These are phyloP conservation scores for Moesziomyces aphidis DNA, from an alignment of 1,284 basidiomycete species.

Conservation along the genomic window DNA sequence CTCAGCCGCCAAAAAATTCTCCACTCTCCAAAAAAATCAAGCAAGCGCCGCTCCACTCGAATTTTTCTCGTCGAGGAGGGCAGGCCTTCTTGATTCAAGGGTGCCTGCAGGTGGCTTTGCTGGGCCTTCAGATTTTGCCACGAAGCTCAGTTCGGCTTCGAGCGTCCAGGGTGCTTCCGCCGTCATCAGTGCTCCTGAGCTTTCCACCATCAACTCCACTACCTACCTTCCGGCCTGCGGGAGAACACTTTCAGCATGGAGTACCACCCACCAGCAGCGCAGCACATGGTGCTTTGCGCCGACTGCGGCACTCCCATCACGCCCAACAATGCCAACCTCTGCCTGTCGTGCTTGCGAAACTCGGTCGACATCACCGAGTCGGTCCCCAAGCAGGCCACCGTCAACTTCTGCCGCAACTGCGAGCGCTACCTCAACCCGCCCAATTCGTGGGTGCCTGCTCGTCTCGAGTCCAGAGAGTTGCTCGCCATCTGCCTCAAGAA, in stretches of 20 bases:
- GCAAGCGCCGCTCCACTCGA: neutral
- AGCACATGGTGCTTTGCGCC: constrained; percentile 68
- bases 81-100: neutral
- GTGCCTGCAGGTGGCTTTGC: neutral
- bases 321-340: constrained; percentile 95
- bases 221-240: neutral
- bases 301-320: constrained; percentile 86
- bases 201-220: neutral
- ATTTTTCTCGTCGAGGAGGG: neutral
- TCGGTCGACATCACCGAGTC: constrained; percentile 97
- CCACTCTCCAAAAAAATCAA: constrained; percentile 19
- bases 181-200: neutral
- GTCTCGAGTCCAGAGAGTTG: constrained; percentile 91
- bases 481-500: constrained; percentile 82
- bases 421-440: constrained; percentile 95
- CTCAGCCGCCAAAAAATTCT: constrained; percentile 26
- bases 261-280: constrained; percentile 59
- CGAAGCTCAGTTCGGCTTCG: neutral
- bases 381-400: constrained; percentile 95
- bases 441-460: constrained; percentile 83
- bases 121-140: constrained; percentile 9
- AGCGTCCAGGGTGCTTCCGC: neutral
- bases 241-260: constrained; percentile 39
- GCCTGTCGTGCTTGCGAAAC: constrained; percentile 90
- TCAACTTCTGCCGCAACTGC: constrained; percentile 95